phyloP scores from a whole-genome alignment of 2,329 filamentous ascomycete species.

The Colletotrichum navitas region DNA sequence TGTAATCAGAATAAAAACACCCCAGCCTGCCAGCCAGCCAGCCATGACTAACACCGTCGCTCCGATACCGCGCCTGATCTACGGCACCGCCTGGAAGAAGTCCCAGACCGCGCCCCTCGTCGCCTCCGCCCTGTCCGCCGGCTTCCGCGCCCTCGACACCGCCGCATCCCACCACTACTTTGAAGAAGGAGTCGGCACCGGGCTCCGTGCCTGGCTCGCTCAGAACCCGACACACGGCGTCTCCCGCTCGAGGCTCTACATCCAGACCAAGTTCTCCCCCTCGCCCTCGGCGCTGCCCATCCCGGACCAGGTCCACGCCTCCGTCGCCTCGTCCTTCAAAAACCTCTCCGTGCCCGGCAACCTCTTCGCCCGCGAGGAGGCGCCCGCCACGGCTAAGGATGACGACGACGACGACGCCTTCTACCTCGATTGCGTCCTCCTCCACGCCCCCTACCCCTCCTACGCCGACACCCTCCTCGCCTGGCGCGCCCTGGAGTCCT shows the following conservation, averaged over 20 bases:
- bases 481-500: slow-evolving; percentile 75
- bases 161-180: slow-evolving; percentile 83
- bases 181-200: slow-evolving; percentile 77
- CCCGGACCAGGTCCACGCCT: slow-evolving; percentile 74
- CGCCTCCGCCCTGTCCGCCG: slow-evolving; percentile 73
- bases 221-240: slow-evolving; percentile 19
- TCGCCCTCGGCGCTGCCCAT: slow-evolving; percentile 60
- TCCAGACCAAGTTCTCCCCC: slow-evolving; percentile 82
- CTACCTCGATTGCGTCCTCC: slow-evolving; percentile 80
- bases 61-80: slow-evolving; percentile 69
- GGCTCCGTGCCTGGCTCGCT: slow-evolving; percentile 60
- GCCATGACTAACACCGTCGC: slow-evolving; percentile 22
- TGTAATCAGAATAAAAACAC: neutral
- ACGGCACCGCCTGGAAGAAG: slow-evolving; percentile 91
- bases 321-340: slow-evolving; percentile 74
- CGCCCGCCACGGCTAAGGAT: neutral
- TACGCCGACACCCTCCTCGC: slow-evolving; percentile 68
- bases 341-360: slow-evolving; percentile 64
- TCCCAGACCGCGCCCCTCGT: slow-evolving; percentile 76
- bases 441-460: slow-evolving; percentile 70
- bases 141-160: slow-evolving; percentile 82
- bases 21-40: neutral
- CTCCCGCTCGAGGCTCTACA: slow-evolving; percentile 53
- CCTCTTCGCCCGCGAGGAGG: slow-evolving; percentile 15
- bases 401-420: slow-evolving; percentile 45